phyloP scores from a whole-genome alignment of 768 basidiomycete species.

The Trametes villosa region DNA sequence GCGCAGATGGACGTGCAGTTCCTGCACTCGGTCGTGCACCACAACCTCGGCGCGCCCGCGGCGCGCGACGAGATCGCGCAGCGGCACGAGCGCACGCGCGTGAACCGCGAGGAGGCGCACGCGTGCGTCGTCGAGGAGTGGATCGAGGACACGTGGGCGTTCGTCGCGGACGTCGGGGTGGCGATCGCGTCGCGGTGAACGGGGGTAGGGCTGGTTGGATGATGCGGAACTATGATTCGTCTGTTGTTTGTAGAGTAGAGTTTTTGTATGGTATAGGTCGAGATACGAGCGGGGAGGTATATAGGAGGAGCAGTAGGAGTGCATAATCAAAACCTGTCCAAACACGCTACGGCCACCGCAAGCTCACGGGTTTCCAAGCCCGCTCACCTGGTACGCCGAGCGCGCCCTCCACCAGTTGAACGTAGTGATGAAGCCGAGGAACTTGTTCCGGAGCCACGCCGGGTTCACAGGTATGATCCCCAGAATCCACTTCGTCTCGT shows the following conservation, averaged over 20 bases:
- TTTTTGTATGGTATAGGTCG: neutral
- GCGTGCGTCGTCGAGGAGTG: constrained; percentile 53
- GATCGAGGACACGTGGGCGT: constrained; percentile 56
- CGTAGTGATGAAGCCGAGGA: constrained; percentile 28
- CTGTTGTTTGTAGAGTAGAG: neutral
- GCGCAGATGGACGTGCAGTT: constrained; percentile 74
- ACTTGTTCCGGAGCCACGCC: constrained; percentile 32
- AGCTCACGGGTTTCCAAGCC: constrained; percentile 31
- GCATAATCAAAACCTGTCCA: neutral
- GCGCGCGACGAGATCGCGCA: constrained; percentile 60
- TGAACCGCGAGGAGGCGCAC: constrained; percentile 47
- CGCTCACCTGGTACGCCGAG: constrained; percentile 35
- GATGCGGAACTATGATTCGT: neutral
- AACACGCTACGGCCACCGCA: neutral
- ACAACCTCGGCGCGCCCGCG: constrained; percentile 61
- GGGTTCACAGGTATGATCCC: constrained; percentile 33
- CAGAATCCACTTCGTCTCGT: constrained; percentile 23
- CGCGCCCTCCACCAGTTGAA: constrained; percentile 28
- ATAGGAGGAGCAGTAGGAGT: neutral
- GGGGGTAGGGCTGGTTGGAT: neutral
- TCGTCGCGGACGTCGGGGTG: constrained; percentile 62
- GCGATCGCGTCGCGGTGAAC: constrained; percentile 47
- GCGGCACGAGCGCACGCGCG: constrained; percentile 52
- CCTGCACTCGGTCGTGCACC: constrained; percentile 68
- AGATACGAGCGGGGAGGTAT: neutral